phyloP scores from a whole-genome alignment of 169 alveolate species.

The Miamiensis avidus region DNA sequence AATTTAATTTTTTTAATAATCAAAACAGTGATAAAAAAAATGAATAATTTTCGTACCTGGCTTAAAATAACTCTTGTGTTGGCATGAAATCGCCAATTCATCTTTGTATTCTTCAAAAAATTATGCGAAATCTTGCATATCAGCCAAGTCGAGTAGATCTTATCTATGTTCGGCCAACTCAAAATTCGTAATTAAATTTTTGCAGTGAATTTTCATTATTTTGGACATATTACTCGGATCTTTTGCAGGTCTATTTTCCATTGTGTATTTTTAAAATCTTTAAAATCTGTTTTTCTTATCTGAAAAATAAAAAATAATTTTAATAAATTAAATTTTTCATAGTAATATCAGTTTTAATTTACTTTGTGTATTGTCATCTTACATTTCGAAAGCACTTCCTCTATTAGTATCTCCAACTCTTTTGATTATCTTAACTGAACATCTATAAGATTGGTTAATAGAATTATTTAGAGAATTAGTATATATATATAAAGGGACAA shows the following conservation, averaged over 20 bases:
- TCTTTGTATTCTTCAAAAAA: neutral
- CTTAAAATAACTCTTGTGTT: neutral
- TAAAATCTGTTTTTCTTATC: too few relatives aligned
- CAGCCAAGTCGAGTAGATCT: neutral
- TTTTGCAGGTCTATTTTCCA: neutral
- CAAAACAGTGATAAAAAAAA: too few relatives aligned
- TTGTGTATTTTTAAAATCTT: neutral
- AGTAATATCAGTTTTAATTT: too few relatives aligned
- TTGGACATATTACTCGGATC: neutral
- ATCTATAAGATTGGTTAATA: too few relatives aligned
- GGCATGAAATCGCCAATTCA: neutral
- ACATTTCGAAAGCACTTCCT: too few relatives aligned
- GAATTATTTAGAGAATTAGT: too few relatives aligned
- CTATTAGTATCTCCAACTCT: too few relatives aligned
- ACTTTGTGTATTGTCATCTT: neutral
- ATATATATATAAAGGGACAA: too few relatives aligned
- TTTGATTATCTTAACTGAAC: too few relatives aligned
- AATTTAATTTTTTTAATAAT: too few relatives aligned
- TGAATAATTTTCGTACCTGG: neutral
- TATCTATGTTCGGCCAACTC: neutral
- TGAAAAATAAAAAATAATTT: too few relatives aligned
- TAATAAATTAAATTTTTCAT: too few relatives aligned
- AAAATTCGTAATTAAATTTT: neutral
- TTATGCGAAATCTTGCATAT: neutral
- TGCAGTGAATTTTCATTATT: neutral